Evolutionary conservation across 1,284 basidiomycete species (phyloP), one percentile per base, ranked within the genome.

Genomic region (Cystobasidium pallidum): DNA sequence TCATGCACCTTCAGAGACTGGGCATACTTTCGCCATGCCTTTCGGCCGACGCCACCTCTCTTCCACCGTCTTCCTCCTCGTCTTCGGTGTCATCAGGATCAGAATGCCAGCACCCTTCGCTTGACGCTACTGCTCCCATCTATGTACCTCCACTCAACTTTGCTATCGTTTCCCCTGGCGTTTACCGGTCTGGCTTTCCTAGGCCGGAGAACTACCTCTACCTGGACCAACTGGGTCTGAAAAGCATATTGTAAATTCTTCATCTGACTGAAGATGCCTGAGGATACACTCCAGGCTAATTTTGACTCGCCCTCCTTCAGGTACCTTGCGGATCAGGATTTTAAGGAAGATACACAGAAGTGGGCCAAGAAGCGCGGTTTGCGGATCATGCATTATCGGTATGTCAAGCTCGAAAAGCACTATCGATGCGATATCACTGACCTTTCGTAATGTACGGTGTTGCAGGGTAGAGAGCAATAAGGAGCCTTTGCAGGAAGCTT

Each of bases 171-270:
- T 80, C 81, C 34, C 78, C 81, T 10, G 82, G 82, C 21, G 81
- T 86, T 19, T 86, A 84, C 75, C 79, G 85, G 15, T 82, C 79
- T 66, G 81, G 81, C 10, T 85, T 85, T 72, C 85, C 85, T 15
- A 82, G 83, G 72, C 82, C 82, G 75, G 81, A 83, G 72, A 84
- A 86, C 76, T 86, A 85, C 75, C 79, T 80, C 39, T 86, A 85
- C 75, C 80, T 86, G 72, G 81, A 83, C 74, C 82, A 81, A 36
- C 79, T 86, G 47, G 80, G 82, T 52, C 77, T 86, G n/a, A 84
- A 84, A 73, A 85, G 82, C 45, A 84, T 86, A 19, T 77, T 86
- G 82, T 83, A 73, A 75, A 81, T 79, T 8, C 21, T 11, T 34
- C 10, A 10, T 26, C 32, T n/a, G n/a, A 34, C 21, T 26, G 52